These are phyloP conservation scores for Glomus cerebriforme DNA, from an alignment of 192 early-diverging fungal genomes.

Conservation along the genomic window DNA sequence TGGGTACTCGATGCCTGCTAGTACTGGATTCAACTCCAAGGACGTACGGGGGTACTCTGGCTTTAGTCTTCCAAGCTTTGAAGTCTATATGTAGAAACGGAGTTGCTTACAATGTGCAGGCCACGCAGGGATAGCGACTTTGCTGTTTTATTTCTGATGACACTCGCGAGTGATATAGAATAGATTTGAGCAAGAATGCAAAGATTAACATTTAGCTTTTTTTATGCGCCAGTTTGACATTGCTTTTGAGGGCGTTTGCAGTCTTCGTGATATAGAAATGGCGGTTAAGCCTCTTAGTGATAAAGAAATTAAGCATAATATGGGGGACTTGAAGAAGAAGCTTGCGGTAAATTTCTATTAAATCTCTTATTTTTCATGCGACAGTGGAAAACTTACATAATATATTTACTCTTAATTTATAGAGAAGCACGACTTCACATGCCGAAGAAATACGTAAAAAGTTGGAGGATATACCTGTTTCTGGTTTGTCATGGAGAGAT, in stretches of 20 bases:
- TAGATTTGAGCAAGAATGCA: neutral
- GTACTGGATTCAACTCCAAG: constrained; percentile 1
- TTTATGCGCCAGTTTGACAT: constrained; percentile 20
- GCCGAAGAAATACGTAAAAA: neutral
- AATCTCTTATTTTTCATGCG: neutral
- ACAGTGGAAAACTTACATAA: neutral
- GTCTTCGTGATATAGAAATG: neutral
- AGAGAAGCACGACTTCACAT: neutral
- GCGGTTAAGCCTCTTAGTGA: neutral
- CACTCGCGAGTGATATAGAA: neutral
- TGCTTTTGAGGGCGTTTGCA: constrained; percentile 9
- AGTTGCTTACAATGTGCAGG: constrained; percentile 25
- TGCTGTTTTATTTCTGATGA: constrained; percentile 16
- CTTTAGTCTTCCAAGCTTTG: constrained; percentile 9
- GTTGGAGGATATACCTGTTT: neutral
- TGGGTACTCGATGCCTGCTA: constrained; percentile 4
- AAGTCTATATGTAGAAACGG: constrained; percentile 14
- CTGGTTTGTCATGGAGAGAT: too few relatives aligned
- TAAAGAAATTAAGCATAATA: neutral
- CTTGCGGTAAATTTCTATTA: neutral
- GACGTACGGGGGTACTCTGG: constrained; percentile 17
- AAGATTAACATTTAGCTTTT: neutral
- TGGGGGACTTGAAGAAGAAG: neutral
- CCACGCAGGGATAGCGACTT: constrained; percentile 27
- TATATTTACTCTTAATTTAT: neutral